Conservation (phyloP, 164 flowering plant species). For the Vitis cinerea region DNA sequence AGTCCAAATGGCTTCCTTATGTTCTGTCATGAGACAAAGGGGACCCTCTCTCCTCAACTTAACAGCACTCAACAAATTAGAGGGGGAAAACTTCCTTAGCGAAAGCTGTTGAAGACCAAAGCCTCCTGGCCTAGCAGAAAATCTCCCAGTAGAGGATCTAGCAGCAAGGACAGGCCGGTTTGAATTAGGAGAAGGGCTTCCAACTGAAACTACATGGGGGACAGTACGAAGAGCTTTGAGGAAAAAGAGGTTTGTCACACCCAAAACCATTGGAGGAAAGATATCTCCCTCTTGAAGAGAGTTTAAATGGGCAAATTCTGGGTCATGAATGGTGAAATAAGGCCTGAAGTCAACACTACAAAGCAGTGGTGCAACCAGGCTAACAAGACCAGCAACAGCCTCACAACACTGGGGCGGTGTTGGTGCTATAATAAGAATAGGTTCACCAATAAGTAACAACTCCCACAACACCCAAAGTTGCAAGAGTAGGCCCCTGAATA, state of each 20-base stretch:
- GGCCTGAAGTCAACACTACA: conserved; percentile 92
- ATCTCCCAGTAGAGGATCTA: conserved; percentile 51
- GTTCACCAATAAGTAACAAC: conserved; percentile 86
- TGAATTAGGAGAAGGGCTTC: conserved; percentile 68
- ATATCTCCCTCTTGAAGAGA: conserved; percentile 67
- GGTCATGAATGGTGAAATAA: conserved; percentile 96
- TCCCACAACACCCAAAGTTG: conserved; percentile 98
- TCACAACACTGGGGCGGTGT: conserved; percentile 97
- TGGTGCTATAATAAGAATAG: conserved; percentile 89
- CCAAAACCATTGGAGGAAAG: conserved; percentile 89
- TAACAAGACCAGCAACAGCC: conserved; percentile 93
- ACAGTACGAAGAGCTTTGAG: conserved; percentile 81
- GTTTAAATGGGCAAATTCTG: conserved; percentile 73
- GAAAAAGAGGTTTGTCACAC: conserved; percentile 96
- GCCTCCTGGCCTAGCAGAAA: conserved; percentile 49
- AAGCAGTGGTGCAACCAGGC: conserved; percentile 87
- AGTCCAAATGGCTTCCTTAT: conserved; percentile 94
- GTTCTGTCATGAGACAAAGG: conserved; percentile 92
- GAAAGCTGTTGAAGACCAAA: conserved; percentile 65
- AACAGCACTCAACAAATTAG: conserved; percentile 75
- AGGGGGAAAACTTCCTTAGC: conserved; percentile 78
- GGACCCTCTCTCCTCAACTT: conserved; percentile 96
- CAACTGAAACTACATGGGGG: conserved; percentile 92
- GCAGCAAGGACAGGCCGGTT: conserved; percentile 40
- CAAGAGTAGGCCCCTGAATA: conserved; percentile 69